Conservation (phyloP, 768 basidiomycete species). For the Tulasnella sp. region DNA sequence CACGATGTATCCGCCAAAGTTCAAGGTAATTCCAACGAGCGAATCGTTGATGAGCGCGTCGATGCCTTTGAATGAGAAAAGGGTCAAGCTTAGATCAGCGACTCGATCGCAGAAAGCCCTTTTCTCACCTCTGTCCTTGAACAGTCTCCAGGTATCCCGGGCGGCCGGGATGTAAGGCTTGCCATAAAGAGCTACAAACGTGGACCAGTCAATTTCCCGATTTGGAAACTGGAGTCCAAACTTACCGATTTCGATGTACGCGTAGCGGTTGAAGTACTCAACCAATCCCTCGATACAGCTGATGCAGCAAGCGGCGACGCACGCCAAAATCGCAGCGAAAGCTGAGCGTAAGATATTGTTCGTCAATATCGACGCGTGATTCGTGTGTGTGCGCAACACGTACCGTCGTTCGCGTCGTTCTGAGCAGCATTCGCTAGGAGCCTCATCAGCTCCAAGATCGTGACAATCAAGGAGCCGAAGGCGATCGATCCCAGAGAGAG, state of each 20-base stretch:
- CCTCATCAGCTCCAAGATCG: slow-evolving; percentile 57
- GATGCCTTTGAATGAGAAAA: slow-evolving; percentile 28
- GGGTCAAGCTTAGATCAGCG: background rate
- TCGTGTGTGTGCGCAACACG: slow-evolving; percentile 23
- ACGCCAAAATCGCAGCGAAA: slow-evolving; percentile 60
- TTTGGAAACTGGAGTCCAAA: background rate
- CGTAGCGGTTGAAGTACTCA: slow-evolving; percentile 76
- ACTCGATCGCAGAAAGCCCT: background rate
- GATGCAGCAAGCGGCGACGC: slow-evolving; percentile 68
- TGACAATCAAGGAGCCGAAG: slow-evolving; percentile 75
- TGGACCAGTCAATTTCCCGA: slow-evolving; percentile 2
- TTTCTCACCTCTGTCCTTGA: slow-evolving; percentile 50
- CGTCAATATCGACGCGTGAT: background rate
- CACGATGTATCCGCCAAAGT: slow-evolving; percentile 69
- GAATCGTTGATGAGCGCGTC: slow-evolving; percentile 78
- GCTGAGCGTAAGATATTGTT: slow-evolving; percentile 30
- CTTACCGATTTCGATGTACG: slow-evolving; percentile 61
- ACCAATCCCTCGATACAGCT: slow-evolving; percentile 58
- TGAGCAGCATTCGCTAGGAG: slow-evolving; percentile 47
- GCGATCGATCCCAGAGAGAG: slow-evolving; percentile 75
- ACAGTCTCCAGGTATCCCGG: slow-evolving; percentile 71
- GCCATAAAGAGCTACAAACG: slow-evolving; percentile 54
- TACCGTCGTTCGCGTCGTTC: slow-evolving; percentile 52
- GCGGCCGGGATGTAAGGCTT: slow-evolving; percentile 72
- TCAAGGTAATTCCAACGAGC: slow-evolving; percentile 52